Evolutionary conservation across 2,329 filamentous ascomycete species (phyloP).

Genomic region (Annulohypoxylon truncatum): DNA sequence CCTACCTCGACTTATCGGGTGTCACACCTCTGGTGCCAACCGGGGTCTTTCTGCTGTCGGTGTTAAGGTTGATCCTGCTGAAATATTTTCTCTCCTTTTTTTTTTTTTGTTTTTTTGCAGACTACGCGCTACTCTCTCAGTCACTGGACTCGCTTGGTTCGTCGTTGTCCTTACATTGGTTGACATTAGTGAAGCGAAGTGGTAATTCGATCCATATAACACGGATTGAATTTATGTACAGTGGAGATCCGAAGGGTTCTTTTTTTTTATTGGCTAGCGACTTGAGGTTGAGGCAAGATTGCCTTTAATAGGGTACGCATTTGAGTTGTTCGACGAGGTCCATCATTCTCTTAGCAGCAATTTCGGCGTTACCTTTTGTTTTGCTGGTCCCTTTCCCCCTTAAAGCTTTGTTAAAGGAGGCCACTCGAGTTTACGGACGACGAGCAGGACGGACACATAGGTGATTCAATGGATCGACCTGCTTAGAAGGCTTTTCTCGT

Average conservation of each 20-base stretch:
- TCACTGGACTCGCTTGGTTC: slow-evolving; percentile 11
- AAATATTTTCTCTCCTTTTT: slow-evolving; percentile 11
- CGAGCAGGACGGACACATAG: slow-evolving; percentile 2
- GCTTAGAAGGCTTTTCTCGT: background rate
- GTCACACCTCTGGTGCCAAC: background rate
- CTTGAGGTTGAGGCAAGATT: slow-evolving; percentile 2
- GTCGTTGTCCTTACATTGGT: slow-evolving; percentile 6
- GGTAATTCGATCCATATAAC: slow-evolving; percentile 4
- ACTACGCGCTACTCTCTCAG: slow-evolving; percentile 1
- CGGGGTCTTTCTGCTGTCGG: slow-evolving; percentile 13
- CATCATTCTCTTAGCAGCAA: slow-evolving; percentile 5
- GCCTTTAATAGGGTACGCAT: slow-evolving; percentile 24
- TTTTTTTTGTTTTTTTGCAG: background rate
- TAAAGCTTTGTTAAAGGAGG: background rate
- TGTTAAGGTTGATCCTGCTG: slow-evolving; percentile 27
- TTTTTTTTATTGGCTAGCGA: slow-evolving; percentile 12
- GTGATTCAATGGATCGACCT: background rate
- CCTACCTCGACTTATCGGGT: background rate
- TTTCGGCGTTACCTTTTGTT: slow-evolving; percentile 16
- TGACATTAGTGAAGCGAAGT: slow-evolving; percentile 7
- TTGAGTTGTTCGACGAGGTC: slow-evolving; percentile 9
- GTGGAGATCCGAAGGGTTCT: background rate
- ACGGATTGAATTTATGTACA: slow-evolving; percentile 7
- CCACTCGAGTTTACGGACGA: background rate
- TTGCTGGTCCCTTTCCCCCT: no score